These are phyloP conservation scores for Aegilops tauschii DNA, from an alignment of 176 grass and related monocot genomes.

Conservation along the genomic window DNA sequence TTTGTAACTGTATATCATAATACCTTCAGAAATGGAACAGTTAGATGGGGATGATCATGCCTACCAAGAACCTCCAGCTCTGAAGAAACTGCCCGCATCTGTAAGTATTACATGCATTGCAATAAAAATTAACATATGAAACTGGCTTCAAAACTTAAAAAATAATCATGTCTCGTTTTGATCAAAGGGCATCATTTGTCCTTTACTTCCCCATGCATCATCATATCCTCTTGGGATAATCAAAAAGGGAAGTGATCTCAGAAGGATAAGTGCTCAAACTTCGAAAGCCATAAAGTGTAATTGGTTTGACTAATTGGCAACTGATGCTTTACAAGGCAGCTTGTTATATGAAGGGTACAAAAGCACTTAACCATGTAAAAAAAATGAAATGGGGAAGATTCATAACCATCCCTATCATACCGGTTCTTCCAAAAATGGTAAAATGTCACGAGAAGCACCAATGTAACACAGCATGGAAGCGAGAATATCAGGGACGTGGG, in stretches of 20 bases:
- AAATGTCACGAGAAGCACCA: slow-evolving; percentile 85
- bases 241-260: neutral
- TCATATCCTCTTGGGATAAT: neutral
- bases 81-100: slow-evolving; percentile 87
- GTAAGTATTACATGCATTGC: slow-evolving; percentile 32
- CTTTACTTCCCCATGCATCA: neutral
- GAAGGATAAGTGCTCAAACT: slow-evolving; percentile 1
- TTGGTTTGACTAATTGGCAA: neutral
- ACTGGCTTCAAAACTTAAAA: slow-evolving; percentile 4
- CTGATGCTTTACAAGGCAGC: neutral
- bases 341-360: slow-evolving; percentile 4
- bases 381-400: slow-evolving; percentile 26
- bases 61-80: slow-evolving; percentile 90
- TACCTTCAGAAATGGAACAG: slow-evolving; percentile 95
- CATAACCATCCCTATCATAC: slow-evolving; percentile 44
- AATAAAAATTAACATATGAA: neutral
- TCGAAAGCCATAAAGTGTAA: slow-evolving; percentile 1
- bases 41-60: slow-evolving; percentile 87
- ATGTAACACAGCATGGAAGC: slow-evolving; percentile 88
- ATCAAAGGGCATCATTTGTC: slow-evolving; percentile 8
- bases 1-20: slow-evolving; percentile 9
- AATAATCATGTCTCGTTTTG: slow-evolving; percentile 6
- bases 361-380: neutral
- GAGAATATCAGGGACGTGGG: slow-evolving; percentile 89
- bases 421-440: slow-evolving; percentile 94